Conservation (phyloP, 202 grass and related monocot genomes). For the Brachypodium distachyon region DNA sequence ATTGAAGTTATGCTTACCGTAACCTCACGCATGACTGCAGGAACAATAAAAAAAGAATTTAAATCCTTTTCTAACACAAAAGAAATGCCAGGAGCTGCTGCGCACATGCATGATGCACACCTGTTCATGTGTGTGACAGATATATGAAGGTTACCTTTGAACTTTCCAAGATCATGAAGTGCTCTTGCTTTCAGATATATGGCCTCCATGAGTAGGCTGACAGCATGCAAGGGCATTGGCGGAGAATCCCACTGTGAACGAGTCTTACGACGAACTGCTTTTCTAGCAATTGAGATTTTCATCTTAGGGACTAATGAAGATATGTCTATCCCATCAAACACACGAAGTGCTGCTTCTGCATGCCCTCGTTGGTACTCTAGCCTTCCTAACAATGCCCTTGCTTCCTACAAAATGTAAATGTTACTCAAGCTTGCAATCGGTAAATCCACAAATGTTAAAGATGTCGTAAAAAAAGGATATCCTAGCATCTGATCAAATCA, state of each 20-base stretch:
- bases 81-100: neutral
- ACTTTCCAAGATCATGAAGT: slow-evolving; percentile 85
- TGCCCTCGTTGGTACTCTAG: slow-evolving; percentile 88
- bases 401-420: slow-evolving; percentile 50
- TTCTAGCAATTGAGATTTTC: slow-evolving; percentile 66
- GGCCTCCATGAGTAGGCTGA: slow-evolving; percentile 75
- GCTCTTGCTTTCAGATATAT: slow-evolving; percentile 87
- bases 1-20: slow-evolving; percentile 3
- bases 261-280: slow-evolving; percentile 45
- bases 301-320: slow-evolving; percentile 72
- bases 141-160: slow-evolving; percentile 51
- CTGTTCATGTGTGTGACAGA: neutral
- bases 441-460: slow-evolving; percentile 4
- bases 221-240: slow-evolving; percentile 79
- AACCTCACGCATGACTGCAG: neutral
- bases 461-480: slow-evolving; percentile 5
- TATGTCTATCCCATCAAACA: slow-evolving; percentile 89
- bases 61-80: neutral
- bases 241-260: slow-evolving; percentile 44
- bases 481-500: slow-evolving; percentile 10
- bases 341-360: slow-evolving; percentile 74
- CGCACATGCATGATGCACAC: neutral
- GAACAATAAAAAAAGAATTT: neutral
- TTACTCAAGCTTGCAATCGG: slow-evolving; percentile 14
- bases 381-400: slow-evolving; percentile 89